Conservation (phyloP, 164 flowering plant species). For the Malania oleifera region DNA sequence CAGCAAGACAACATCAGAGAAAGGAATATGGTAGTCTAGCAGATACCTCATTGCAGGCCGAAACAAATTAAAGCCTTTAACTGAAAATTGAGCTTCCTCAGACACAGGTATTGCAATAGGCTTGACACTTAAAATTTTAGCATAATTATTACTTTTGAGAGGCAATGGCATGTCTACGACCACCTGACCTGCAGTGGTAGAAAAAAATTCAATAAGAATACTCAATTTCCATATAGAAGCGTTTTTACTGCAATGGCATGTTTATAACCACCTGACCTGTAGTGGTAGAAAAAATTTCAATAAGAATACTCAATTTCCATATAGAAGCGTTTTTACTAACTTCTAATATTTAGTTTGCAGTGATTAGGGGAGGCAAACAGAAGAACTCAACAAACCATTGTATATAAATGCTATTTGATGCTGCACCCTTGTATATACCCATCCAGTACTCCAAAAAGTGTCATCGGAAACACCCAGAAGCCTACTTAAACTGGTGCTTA, state of each 20-base stretch:
- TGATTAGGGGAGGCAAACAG: background rate
- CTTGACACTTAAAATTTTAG: constrained; percentile 35
- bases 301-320: constrained; percentile 1
- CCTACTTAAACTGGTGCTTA: constrained; percentile 39
- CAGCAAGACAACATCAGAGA: background rate
- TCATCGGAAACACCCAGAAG: constrained; percentile 42
- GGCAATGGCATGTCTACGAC: constrained; percentile 43
- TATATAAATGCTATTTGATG: constrained; percentile 42
- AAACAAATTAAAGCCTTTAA: constrained; percentile 43
- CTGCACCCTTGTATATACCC: constrained; percentile 52
- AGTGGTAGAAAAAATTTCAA: constrained; percentile 6
- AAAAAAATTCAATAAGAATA: background rate
- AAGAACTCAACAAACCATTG: constrained; percentile 33
- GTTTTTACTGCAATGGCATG: too few relatives aligned
- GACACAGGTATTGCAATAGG: constrained; percentile 53
- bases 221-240: background rate
- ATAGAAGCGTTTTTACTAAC: too few relatives aligned
- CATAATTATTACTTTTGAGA: constrained; percentile 18
- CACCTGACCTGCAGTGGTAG: constrained; percentile 45
- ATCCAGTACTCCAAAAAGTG: constrained; percentile 55
- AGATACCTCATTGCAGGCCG: constrained; percentile 43
- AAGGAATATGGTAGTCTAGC: background rate
- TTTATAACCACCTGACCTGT: constrained; percentile 34
- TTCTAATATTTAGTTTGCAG: too few relatives aligned
- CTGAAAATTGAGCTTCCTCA: constrained; percentile 32